These are phyloP conservation scores for Beauveria caledonica DNA, from an alignment of 2,329 filamentous ascomycete species.

Conservation along the genomic window DNA sequence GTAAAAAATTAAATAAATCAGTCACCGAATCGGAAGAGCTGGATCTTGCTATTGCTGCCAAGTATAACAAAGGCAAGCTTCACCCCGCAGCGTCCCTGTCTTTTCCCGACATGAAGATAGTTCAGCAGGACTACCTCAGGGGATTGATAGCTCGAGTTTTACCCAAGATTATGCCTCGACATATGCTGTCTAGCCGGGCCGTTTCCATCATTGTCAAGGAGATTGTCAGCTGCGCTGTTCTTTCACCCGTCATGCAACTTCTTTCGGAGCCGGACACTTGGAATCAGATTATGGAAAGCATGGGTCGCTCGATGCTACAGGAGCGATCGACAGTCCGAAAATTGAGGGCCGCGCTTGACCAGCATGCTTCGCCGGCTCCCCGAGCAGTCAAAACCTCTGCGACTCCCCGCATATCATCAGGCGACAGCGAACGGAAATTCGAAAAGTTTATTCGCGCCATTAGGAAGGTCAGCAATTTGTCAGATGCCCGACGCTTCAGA, in stretches of 20 bases:
- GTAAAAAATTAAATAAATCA: conserved; percentile 77
- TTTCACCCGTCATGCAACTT: conserved; percentile 71
- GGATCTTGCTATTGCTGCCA: conserved; percentile 89
- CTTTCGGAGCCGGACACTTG: conserved; percentile 90
- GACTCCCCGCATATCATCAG: conserved; percentile 71
- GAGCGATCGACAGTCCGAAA: conserved; percentile 92
- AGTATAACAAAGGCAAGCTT: conserved; percentile 80
- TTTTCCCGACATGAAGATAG: conserved; percentile 73
- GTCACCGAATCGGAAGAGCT: conserved; percentile 96
- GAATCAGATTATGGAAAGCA: conserved; percentile 93
- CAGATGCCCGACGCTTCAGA: conserved; percentile 84
- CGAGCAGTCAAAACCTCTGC: conserved; percentile 54
- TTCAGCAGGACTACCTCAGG: conserved; percentile 84
- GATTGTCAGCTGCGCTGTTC: conserved; percentile 84
- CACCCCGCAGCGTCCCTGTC: conserved; percentile 79
- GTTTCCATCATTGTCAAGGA: conserved; percentile 78
- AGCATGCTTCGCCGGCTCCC: conserved; percentile 80
- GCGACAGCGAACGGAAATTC: conserved; percentile 85
- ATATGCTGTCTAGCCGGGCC: conserved; percentile 68
- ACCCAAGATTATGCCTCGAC: conserved; percentile 64
- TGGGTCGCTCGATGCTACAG: conserved; percentile 77
- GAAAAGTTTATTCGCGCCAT: conserved; percentile 90
- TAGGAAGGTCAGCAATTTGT: conserved; percentile 79
- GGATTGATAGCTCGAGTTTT: conserved; percentile 64
- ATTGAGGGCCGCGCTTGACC: conserved; percentile 81